Conservation (phyloP, 225 moss, liverwort and hornwort genomes). For the Antitrichia curtipendula region DNA sequence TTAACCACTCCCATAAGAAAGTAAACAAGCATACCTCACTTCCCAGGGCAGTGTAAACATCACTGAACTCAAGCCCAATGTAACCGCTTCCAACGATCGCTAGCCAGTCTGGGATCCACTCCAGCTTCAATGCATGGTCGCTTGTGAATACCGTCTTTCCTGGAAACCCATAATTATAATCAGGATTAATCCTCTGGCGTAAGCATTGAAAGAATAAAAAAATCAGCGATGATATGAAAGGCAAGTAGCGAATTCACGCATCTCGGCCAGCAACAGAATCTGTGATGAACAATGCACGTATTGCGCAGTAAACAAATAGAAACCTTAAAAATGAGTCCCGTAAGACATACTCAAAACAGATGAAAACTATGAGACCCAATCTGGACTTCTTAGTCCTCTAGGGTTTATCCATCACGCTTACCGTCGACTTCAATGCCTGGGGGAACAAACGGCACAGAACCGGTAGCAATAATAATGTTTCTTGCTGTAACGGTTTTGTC, state of each 20-base stretch:
- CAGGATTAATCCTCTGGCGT: neutral
- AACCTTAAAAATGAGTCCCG: neutral
- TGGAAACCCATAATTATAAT: neutral
- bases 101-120: constrained; percentile 98
- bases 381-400: neutral
- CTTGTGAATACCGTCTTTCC: constrained; percentile 95
- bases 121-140: constrained; percentile 96
- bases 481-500: constrained; percentile 75
- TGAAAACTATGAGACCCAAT: neutral
- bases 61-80: constrained; percentile 97
- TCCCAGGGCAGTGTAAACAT: constrained; percentile 95
- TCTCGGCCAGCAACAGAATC: neutral
- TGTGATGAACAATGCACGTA: neutral
- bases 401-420: constrained; percentile 9
- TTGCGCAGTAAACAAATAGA: neutral
- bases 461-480: constrained; percentile 93
- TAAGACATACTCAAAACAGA: neutral
- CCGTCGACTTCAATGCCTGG: constrained; percentile 99
- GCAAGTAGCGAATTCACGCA: neutral
- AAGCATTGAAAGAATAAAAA: neutral
- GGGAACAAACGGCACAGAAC: constrained; percentile 97
- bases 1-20: neutral
- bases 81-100: constrained; percentile 96
- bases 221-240: neutral
- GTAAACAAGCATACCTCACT: constrained; percentile 53